Conservation (phyloP, 108 stramenopile genomes). For the Skeletonema costatum region DNA sequence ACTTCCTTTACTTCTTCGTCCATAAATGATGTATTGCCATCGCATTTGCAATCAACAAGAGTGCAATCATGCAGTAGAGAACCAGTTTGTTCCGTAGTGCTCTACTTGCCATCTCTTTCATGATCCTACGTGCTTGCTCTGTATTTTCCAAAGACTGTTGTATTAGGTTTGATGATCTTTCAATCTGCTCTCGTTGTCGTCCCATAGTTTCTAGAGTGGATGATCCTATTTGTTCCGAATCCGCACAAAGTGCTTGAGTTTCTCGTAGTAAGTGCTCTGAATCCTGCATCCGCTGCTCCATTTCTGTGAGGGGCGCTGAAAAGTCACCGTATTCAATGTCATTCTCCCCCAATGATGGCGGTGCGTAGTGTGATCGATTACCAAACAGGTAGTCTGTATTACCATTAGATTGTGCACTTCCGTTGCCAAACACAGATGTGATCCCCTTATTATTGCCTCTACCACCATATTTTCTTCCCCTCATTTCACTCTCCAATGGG, state of each 20-base stretch:
- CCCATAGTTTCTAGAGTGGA: constrained; percentile 67
- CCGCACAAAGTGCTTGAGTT: constrained; percentile 67
- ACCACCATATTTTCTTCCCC: constrained; percentile 32
- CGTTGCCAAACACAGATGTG: neutral
- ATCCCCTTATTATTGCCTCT: neutral
- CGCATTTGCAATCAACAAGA: constrained; percentile 61
- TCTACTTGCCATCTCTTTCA: constrained; percentile 61
- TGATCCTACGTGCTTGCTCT: constrained; percentile 58
- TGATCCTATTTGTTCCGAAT: constrained; percentile 77
- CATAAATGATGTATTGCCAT: constrained; percentile 35
- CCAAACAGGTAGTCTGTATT: constrained; percentile 31
- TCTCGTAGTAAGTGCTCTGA: constrained; percentile 79
- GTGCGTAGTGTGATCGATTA: constrained; percentile 23
- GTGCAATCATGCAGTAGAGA: constrained; percentile 63
- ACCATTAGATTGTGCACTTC: neutral
- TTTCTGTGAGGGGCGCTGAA: constrained; percentile 22
- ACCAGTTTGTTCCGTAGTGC: constrained; percentile 65
- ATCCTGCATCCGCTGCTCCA: constrained; percentile 58
- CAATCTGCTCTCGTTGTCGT: constrained; percentile 78
- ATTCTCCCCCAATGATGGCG: constrained; percentile 24
- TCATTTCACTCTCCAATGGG: constrained; percentile 69
- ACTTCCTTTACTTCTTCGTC: constrained; percentile 10
- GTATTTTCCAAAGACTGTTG: constrained; percentile 52
- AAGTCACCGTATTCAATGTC: constrained; percentile 29
- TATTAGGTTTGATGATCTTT: constrained; percentile 51